Conservation (phyloP, 208 protist species). For the Porcisia deanei region DNA sequence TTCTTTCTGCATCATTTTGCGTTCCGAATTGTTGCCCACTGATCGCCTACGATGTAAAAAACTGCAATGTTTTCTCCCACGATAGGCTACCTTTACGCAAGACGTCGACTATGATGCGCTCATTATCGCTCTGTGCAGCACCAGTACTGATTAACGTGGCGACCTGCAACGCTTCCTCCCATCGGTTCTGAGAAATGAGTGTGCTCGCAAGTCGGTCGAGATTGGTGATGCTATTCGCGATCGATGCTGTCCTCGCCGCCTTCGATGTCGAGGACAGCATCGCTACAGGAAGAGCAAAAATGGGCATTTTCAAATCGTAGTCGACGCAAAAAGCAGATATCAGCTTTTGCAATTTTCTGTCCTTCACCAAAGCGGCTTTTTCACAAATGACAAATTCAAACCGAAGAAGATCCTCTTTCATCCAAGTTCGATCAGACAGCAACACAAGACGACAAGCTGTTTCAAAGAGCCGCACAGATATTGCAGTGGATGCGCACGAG, state of each 20-base stretch:
- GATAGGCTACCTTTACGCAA: conserved; percentile 4
- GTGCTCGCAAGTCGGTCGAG: conserved; percentile 25
- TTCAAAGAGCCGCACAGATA: conserved; percentile 21
- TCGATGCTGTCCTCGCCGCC: not conserved
- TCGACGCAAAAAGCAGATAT: conserved; percentile 27
- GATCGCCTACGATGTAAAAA: conserved; percentile 15
- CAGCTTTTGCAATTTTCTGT: conserved; percentile 13
- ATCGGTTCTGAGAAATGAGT: conserved; percentile 16
- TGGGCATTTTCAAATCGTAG: conserved; percentile 30
- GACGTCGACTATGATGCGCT: conserved; percentile 20
- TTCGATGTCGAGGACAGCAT: not conserved
- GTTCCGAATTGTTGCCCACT: not conserved
- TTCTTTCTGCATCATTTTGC: not conserved
- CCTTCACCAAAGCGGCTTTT: conserved; percentile 7
- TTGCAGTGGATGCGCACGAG: not conserved
- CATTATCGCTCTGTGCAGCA: conserved; percentile 7
- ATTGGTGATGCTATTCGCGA: conserved; percentile 13
- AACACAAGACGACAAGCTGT: conserved; percentile 11
- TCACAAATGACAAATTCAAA: conserved; percentile 21
- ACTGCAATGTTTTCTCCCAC: conserved; percentile 29
- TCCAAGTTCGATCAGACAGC: not conserved
- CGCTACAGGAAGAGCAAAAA: conserved; percentile 2
- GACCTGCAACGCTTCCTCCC: conserved; percentile 28
- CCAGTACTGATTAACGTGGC: conserved; percentile 8
- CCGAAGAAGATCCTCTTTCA: conserved; percentile 1